Conservation (phyloP, 192 early-diverging fungal genomes). For the Allomyces javanicus region DNA sequence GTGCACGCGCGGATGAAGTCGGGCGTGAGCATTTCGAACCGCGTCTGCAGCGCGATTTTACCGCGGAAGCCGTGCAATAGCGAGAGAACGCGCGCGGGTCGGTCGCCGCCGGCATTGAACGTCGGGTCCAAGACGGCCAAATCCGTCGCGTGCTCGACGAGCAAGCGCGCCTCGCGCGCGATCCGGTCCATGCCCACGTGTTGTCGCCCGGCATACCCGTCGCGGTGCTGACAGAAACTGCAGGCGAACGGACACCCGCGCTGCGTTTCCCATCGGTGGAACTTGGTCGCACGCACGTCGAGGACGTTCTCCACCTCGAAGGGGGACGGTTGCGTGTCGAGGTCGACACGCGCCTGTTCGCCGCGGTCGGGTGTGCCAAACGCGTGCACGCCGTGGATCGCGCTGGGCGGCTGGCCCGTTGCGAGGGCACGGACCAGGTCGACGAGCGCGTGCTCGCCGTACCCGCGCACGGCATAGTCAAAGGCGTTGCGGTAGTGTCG, state of each 20-base stretch:
- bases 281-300: not conserved
- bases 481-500: conserved; percentile 1
- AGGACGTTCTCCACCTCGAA: too few relatives aligned
- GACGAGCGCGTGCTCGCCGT: conserved; percentile 4
- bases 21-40: conserved; percentile 7
- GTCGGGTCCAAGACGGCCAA: conserved; percentile 6
- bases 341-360: too few relatives aligned
- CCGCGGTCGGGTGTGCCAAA: too few relatives aligned
- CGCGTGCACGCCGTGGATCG: too few relatives aligned
- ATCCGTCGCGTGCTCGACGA: conserved; percentile 1
- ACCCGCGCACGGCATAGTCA: conserved; percentile 7
- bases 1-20: conserved; percentile 3
- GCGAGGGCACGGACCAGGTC: conserved; percentile 1
- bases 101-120: conserved; percentile 4
- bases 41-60: conserved; percentile 4
- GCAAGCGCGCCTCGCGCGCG: not conserved
- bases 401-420: not conserved
- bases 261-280: conserved; percentile 10
- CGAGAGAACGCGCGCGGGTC: not conserved
- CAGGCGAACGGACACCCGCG: conserved; percentile 8
- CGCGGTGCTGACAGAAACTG: conserved; percentile 9
- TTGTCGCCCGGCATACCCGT: conserved; percentile 1
- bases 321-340: too few relatives aligned
- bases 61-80: conserved; percentile 2
- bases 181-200: not conserved